Conservation (phyloP, 2,329 filamentous ascomycete species). For the Diplocarpon mali region DNA sequence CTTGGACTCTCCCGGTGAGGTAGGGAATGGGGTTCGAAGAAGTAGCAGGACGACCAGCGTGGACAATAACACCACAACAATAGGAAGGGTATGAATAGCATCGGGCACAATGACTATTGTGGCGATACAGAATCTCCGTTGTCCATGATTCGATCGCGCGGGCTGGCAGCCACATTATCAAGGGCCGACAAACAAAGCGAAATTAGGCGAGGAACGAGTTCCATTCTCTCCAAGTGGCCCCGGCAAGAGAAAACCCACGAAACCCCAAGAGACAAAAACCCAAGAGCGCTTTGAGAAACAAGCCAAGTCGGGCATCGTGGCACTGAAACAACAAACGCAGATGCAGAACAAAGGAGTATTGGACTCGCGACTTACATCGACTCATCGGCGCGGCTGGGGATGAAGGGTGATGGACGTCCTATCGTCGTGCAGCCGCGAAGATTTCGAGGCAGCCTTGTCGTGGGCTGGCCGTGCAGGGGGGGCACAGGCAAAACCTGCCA, state of each 20-base stretch:
- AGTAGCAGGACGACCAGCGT: conserved; percentile 14
- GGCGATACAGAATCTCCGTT: conserved; percentile 11
- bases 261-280: conserved; percentile 5
- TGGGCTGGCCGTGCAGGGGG: conserved; percentile 8
- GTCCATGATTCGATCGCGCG: conserved; percentile 13
- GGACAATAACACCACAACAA: conserved; percentile 13
- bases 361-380: conserved; percentile 4
- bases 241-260: conserved; percentile 4
- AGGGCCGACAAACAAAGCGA: conserved; percentile 13
- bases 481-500: conserved; percentile 2
- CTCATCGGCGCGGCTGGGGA: conserved; percentile 6
- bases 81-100: conserved; percentile 7
- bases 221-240: conserved; percentile 5
- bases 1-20: no score
- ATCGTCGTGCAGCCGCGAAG: conserved; percentile 16
- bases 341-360: conserved; percentile 7
- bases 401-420: conserved; percentile 15
- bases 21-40: background rate
- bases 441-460: conserved; percentile 10
- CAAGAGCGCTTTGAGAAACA: conserved; percentile 1
- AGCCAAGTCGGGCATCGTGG: conserved; percentile 2
- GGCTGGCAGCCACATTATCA: conserved; percentile 7
- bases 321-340: conserved; percentile 17
- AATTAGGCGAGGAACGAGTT: conserved; percentile 7
- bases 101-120: conserved; percentile 15